Percentiles rank a stretch among this genome's conserved stretches.
phyloP scores from a whole-genome alignment of 768 basidiomycete species.

The Tylopilus balloui region DNA sequence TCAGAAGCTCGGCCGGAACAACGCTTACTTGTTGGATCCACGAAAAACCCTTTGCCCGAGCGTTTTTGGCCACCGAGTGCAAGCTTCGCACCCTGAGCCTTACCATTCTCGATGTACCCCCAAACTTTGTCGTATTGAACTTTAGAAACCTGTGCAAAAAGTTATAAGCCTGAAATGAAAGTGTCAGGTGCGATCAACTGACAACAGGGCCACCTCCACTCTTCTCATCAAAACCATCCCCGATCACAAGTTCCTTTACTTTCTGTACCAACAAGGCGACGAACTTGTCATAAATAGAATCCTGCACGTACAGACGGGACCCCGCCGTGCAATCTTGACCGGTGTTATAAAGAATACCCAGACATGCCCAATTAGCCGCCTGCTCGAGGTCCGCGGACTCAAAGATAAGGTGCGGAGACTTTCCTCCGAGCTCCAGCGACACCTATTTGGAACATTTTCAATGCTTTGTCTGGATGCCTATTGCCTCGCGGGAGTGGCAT shows the following conservation, averaged over 20 bases:
- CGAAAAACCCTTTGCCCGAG: conserved; percentile 74
- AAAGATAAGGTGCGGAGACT: conserved; percentile 86
- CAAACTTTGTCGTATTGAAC: conserved; percentile 82
- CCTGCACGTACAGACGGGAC: conserved; percentile 86
- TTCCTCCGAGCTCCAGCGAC: conserved; percentile 91
- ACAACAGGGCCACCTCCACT: conserved; percentile 84
- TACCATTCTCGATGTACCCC: conserved; percentile 84
- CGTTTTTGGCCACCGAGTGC: conserved; percentile 79
- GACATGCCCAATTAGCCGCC: conserved; percentile 82
- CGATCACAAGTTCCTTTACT: conserved; percentile 66
- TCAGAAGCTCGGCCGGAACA: conserved; percentile 7
- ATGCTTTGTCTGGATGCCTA: conserved; percentile 7
- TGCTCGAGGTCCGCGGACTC: conserved; percentile 83
- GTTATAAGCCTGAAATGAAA: conserved; percentile 5
- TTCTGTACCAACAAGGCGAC: conserved; percentile 58
- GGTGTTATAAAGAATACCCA: conserved; percentile 84
- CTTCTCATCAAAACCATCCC: conserved; percentile 74
- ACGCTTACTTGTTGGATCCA: conserved; percentile 80
- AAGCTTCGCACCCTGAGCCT: conserved; percentile 75
- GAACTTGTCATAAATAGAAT: conserved; percentile 83
- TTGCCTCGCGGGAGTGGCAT: conserved; percentile 27
- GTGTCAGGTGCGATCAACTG: conserved; percentile 25
- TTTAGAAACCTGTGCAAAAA: conserved; percentile 63
- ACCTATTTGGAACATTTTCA: conserved; percentile 42
- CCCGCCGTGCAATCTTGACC: conserved; percentile 96